Evolutionary conservation across 2,329 filamentous ascomycete species (phyloP).

Genomic region (Macroventuria anomochaeta): DNA sequence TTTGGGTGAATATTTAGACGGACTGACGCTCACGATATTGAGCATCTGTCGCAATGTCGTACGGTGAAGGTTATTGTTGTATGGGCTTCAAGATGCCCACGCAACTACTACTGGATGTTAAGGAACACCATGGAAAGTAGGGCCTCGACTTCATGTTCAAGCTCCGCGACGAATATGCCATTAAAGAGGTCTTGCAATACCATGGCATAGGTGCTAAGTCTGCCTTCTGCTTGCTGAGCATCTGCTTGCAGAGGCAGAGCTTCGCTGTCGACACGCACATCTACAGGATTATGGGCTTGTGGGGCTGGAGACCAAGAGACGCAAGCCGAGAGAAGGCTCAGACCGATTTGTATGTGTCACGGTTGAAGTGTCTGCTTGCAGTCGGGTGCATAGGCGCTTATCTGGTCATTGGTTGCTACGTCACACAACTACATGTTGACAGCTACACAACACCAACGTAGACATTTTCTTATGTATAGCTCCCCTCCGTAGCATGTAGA

Average conservation of each 20-base stretch:
- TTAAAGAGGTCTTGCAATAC: conserved; percentile 16
- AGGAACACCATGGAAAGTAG: conserved; percentile 11
- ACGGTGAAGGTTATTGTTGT: no score
- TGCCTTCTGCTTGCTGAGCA: conserved; percentile 14
- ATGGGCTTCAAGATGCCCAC: conserved; percentile 13
- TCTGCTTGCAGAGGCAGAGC: conserved; percentile 11
- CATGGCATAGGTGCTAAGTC: conserved; percentile 16
- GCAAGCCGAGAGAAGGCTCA: conserved; percentile 13
- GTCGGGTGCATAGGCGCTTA: no score
- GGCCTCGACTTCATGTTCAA: conserved; percentile 6
- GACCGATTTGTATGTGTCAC: conserved; percentile 11
- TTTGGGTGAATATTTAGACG: background rate
- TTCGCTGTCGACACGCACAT: conserved; percentile 16
- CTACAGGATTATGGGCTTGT: conserved; percentile 11
- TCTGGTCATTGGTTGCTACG: no score
- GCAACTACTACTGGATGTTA: conserved; percentile 10
- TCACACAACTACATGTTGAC: no score
- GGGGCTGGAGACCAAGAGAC: conserved; percentile 11
- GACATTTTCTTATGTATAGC: no score
- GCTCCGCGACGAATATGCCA: conserved; percentile 11
- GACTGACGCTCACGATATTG: background rate
- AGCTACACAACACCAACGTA: no score
- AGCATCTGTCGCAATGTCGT: background rate
- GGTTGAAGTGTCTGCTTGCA: no score
- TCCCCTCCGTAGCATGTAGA: no score